These are phyloP conservation scores for Tieghemostelium lacteum DNA, from an alignment of 78 protist genomes.

Conservation along the genomic window DNA sequence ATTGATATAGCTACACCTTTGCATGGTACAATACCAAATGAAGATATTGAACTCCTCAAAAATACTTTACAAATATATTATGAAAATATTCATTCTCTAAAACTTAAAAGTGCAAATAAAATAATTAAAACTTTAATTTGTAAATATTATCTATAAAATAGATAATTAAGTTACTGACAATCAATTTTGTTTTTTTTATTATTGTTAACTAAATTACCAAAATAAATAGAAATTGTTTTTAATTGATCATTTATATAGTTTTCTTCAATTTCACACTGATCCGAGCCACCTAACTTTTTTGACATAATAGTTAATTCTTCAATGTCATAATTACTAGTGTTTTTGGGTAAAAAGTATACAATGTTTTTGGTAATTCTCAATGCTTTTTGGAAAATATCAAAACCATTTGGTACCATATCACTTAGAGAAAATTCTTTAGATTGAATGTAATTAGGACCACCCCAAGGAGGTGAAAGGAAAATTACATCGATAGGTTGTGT, in stretches of 20 bases:
- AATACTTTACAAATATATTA: no score
- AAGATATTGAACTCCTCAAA: no score
- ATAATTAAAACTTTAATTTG: no score
- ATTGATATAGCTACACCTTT: no score
- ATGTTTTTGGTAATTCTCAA: slow-evolving; percentile 44
- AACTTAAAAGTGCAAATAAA: no score
- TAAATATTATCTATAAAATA: neutral
- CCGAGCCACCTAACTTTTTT: slow-evolving; percentile 20
- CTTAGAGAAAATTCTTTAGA: neutral
- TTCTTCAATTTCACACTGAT: slow-evolving; percentile 61
- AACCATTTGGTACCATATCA: slow-evolving; percentile 40
- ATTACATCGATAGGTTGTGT: slow-evolving; percentile 29
- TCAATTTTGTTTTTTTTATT: neutral
- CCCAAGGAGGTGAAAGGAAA: slow-evolving; percentile 80
- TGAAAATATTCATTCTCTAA: no score
- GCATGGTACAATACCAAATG: no score
- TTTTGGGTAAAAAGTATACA: slow-evolving; percentile 70
- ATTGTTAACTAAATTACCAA: slow-evolving; percentile 39
- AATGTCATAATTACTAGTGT: slow-evolving; percentile 30
- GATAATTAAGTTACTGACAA: neutral
- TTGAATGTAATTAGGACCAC: slow-evolving; percentile 48
- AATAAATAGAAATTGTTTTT: slow-evolving; percentile 62
- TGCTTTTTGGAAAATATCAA: slow-evolving; percentile 56
- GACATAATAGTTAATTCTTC: slow-evolving; percentile 24
- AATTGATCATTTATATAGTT: slow-evolving; percentile 34